Conservation (phyloP, 352 stramenopile genomes). For the Phytophthora ohioensis region DNA sequence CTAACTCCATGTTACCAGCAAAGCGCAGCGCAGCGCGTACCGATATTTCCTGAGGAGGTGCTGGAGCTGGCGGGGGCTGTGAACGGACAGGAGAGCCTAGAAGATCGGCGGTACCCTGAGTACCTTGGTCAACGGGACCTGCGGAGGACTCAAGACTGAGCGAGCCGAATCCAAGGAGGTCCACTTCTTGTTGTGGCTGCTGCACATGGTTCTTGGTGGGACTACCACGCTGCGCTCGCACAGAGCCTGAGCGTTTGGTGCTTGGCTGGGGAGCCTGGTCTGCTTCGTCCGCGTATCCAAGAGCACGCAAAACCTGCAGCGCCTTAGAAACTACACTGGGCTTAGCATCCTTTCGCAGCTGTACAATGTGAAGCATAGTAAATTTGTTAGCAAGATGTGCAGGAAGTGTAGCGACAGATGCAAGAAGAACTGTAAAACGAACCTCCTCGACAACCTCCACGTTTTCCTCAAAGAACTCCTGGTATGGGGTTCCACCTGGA, state of each 20-base stretch:
- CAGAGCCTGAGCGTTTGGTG: conserved; percentile 15
- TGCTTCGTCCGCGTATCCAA: conserved; percentile 71
- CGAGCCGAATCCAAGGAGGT: conserved; percentile 79
- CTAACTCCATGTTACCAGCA: conserved; percentile 16
- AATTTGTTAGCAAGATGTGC: conserved; percentile 4
- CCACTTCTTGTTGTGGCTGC: conserved; percentile 61
- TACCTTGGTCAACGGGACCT: conserved; percentile 20
- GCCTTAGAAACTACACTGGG: conserved; percentile 82
- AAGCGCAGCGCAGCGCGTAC: conserved; percentile 44
- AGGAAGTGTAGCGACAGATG: not conserved
- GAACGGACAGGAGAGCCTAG: conserved; percentile 34
- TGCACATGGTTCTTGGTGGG: conserved; percentile 24
- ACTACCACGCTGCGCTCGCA: conserved; percentile 30
- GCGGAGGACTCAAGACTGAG: conserved; percentile 57
- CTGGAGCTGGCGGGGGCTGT: conserved; percentile 28
- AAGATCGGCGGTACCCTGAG: conserved; percentile 28
- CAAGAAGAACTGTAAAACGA: conserved; percentile 1
- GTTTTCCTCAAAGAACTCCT: conserved; percentile 87
- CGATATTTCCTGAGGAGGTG: conserved; percentile 60
- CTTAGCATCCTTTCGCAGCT: conserved; percentile 81
- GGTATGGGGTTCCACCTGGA: conserved; percentile 66
- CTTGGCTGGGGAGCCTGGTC: conserved; percentile 18
- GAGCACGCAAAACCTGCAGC: conserved; percentile 67
- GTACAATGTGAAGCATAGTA: not conserved
- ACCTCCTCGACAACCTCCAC: conserved; percentile 84